Conservation (phyloP, 306 rosid species). For the Cucumis sativus region DNA sequence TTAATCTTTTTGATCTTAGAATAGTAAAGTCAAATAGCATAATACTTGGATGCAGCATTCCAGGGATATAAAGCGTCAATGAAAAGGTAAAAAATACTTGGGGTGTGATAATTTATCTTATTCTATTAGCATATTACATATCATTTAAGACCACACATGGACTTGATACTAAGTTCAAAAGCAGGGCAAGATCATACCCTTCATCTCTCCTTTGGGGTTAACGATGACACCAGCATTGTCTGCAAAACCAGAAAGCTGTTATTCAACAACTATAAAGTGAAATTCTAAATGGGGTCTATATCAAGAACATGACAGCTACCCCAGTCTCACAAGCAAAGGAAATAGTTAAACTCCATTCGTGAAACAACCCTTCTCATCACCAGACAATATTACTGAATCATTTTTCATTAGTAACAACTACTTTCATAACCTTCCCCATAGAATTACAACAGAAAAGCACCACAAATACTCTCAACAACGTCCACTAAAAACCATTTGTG, state of each 20-base stretch:
- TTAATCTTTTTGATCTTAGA: background rate
- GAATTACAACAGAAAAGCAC: background rate
- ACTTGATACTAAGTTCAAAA: background rate
- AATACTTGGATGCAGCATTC: background rate
- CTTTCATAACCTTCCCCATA: background rate
- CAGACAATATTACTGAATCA: background rate
- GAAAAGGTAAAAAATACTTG: background rate
- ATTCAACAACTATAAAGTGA: background rate
- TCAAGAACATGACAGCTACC: background rate
- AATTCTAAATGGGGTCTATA: background rate
- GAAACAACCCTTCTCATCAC: background rate
- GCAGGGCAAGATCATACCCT: background rate
- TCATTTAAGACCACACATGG: background rate
- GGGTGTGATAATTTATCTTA: background rate
- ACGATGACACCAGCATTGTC: constrained; percentile 9
- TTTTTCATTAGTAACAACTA: no score
- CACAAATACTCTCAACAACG: background rate
- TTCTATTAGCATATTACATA: background rate
- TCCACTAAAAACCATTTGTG: background rate
- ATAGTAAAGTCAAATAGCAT: background rate
- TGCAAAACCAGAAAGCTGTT: background rate
- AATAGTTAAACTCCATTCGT: background rate
- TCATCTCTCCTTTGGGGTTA: constrained; percentile 16
- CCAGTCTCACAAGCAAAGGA: background rate
- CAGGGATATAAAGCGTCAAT: background rate